Base-by-base conservation (phyloP, 1,139 yeast species). In the Candida sp. region DNA sequence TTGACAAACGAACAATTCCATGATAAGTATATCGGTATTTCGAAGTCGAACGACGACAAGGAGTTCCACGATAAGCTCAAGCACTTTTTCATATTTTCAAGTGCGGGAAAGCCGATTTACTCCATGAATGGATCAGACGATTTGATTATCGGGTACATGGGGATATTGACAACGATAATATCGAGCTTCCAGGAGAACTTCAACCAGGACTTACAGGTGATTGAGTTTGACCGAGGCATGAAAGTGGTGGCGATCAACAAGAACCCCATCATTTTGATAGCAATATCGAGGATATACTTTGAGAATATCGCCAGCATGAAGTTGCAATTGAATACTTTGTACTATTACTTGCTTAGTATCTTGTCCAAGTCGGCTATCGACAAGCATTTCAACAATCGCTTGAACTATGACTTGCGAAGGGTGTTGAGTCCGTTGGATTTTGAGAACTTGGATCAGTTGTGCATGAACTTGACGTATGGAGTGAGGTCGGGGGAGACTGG, bases 31-130 rank as follows among this genome's bases (percentile, higher is more conserved):
- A 60, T 70, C 7, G 38, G 43, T 1, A 56, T 63, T 5, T 69
- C 68, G 28, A 75, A 73, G 56, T 53, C 58, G 5, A 52, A 57
- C 3, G 61, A 60, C 38, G 45, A 52, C n/a, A 60, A 59, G 1
- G 49, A 53, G 47, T 85, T 84, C 61, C 79, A 72, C 51, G 56
- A 58, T 41, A 80, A 74, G 44, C 68, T 77, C 48, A 89, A 88
- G 65, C 96, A 89, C 50, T 91, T 89, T 60, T 85, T 92, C 57
- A 84, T 94, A 5, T 74, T 94, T n/a, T 91, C 97, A 0, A 73
- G 86, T 2, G 97, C 98, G 0, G 99, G 99, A 0, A 94, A 94
- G 66, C 98, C 97, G 1, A 89, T 94, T 6, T 94, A 88, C 67
- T 83, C 96, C 1, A 76, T 88, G 76, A 80, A 86, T 63, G 97